Base-by-base conservation (phyloP, 164 flowering plant species). In the Nymphaea thermarum region DNA sequence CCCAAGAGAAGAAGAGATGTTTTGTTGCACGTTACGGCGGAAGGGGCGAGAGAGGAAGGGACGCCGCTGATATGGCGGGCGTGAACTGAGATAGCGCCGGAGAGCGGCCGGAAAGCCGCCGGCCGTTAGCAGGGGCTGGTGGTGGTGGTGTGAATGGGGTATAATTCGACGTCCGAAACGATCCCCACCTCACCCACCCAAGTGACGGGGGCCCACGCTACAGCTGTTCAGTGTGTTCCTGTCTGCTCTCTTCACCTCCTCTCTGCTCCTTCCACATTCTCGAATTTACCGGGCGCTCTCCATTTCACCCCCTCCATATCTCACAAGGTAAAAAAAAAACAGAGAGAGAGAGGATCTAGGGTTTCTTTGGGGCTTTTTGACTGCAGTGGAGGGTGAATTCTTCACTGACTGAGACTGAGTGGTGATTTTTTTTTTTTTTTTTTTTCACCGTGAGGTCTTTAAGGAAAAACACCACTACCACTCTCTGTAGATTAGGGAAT, bases 171-270 rank as follows among this genome's bases (percentile, higher is more conserved):
- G 87, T 84, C 80, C 82, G 77, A 65, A 72, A 78, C 36, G 36
- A 25, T 25, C 36, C 36, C 36, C 36, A 25, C 36, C 36, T 25
- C 36, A 25, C 36, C 36, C 36, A 25, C 80, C 81, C 68, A 77
- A 61, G 72, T 43, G 4, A 16, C 36, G 62, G 79, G 83, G 75
- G n/a, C 82, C 86, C 78, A 59, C 67, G 0, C 45, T 67, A 79
- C 81, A 81, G 86, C 86, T 83, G 82, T 80, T 65, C 83, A 77
- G 66, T 80, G 78, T 82, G 81, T 77, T 81, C 68, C 74, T 83
- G 85, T 80, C 84, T 72, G 45, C 74, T 63, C n/a, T 17, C 42
- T 62, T 62, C 64, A 6, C 42, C 64, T 15, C 36, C n/a, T n/a
- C n/a, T n/a, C n/a, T n/a, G n/a, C n/a, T n/a, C n/a, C 36, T 25